phyloP scores from a whole-genome alignment of 1,284 basidiomycete species.

The Apiotrichum brassicae region DNA sequence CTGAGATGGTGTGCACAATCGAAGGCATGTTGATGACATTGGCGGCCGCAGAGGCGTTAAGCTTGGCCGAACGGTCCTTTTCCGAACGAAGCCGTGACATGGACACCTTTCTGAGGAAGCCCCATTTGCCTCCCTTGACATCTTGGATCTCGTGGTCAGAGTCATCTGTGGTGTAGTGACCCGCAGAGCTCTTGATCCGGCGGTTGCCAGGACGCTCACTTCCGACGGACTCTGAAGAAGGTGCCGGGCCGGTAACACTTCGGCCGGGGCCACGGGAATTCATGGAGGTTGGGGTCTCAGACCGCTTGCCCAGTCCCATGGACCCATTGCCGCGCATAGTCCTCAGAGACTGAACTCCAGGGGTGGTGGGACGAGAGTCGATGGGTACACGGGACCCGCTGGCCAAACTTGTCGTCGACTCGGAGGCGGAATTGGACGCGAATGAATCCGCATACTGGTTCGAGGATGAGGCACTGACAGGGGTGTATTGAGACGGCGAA shows the following conservation, averaged over 20 bases:
- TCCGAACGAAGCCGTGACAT: constrained; percentile 55
- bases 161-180: constrained; percentile 4
- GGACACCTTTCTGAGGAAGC: constrained; percentile 93
- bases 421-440: neutral
- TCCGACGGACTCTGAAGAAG: constrained; percentile 2
- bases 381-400: neutral
- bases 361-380: neutral
- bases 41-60: constrained; percentile 31
- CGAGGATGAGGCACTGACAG: neutral
- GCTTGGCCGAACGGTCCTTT: constrained; percentile 16
- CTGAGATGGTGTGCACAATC: constrained; percentile 31
- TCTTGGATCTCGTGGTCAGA: constrained; percentile 9
- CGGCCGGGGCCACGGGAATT: neutral
- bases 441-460: neutral
- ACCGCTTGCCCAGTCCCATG: neutral
- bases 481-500: constrained; percentile 5
- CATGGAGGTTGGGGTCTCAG: neutral
- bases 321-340: neutral
- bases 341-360: constrained; percentile 5
- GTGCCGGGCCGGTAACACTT: constrained; percentile 7
- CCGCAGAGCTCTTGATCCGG: constrained; percentile 13
- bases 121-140: constrained; percentile 56
- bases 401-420: neutral
- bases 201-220: constrained; percentile 4
- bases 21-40: constrained; percentile 32